Evolutionary conservation across 371 early-diverging fungal species (phyloP), one percentile per base, ranked within the genome.

Genomic region (Mucor indicus): DNA sequence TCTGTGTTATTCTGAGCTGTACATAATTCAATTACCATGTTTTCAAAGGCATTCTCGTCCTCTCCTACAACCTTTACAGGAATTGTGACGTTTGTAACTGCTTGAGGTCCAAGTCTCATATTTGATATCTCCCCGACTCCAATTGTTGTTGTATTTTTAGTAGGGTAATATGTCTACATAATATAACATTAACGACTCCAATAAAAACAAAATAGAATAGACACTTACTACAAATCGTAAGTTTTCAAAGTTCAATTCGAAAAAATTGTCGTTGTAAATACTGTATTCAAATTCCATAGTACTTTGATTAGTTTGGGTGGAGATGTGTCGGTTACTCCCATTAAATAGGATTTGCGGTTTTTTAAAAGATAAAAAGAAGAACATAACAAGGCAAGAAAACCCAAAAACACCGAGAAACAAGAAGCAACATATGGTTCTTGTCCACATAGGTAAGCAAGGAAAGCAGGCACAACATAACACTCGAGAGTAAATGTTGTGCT

Each of bases 381-480:
- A 38, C 2, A 32, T 20, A 9, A 44, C 10, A 8, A 39, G 11
- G 17, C 39, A 19, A 33, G 32, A 32, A n/a, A 39, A 4, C 11
- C 45, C 24, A 39, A 43, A 45, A 8, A 53, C 19, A 15, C 31
- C 31, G 4, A 46, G 31, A 13, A 53, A 53, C 12, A 39, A 27
- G 32, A 53, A 45, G 30, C 53, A 53, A 15, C 53, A 53, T 9
- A 53, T n/a, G 1, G 46, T 53, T 20, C 53, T 53, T 25, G 40
- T 46, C 53, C 53, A 53, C 53, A 53, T 53, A 12, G 53, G 53
- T 4, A 53, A 22, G 22, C 53, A 53, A 7, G 53, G 46, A 5
- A 53, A 45, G 19, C 53, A 53, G 15, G 31, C n/a, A 23, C 53
- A 53, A 3, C 53, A 53, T 9, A 45, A 2, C 12, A 53, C 19